Conservation (phyloP, 257 asterid genomes). For the Coffea eugenioides region DNA sequence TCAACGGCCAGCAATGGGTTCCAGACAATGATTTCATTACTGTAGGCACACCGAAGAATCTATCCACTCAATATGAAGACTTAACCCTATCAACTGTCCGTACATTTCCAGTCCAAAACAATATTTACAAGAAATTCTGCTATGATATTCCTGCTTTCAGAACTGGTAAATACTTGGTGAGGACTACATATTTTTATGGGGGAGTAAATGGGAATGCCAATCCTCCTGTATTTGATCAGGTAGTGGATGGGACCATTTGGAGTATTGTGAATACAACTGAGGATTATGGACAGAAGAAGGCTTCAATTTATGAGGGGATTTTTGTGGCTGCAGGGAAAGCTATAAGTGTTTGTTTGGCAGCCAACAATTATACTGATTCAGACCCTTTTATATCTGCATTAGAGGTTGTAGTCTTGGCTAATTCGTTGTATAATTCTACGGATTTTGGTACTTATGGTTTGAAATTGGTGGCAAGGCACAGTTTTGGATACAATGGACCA, state of each 20-base stretch:
- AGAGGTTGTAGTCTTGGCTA: conserved; percentile 66
- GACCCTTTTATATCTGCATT: conserved; percentile 95
- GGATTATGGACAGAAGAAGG: conserved; percentile 40
- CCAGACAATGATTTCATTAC: conserved; percentile 56
- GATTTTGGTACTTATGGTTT: conserved; percentile 57
- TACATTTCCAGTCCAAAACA: conserved; percentile 58
- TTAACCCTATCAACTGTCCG: conserved; percentile 62
- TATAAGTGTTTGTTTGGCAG: conserved; percentile 85
- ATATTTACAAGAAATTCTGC: conserved; percentile 72
- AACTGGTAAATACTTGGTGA: conserved; percentile 53
- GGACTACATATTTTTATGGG: conserved; percentile 86
- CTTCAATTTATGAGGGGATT: conserved; percentile 64
- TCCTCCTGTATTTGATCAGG: conserved; percentile 87
- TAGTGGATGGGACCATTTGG: conserved; percentile 95
- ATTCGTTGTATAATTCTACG: conserved; percentile 82
- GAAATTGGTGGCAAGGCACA: conserved; percentile 70
- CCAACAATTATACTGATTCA: conserved; percentile 71
- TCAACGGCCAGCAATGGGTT: conserved; percentile 56
- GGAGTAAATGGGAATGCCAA: conserved; percentile 56
- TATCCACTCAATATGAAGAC: conserved; percentile 28
- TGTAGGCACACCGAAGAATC: conserved; percentile 45
- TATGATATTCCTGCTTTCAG: conserved; percentile 67
- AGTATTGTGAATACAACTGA: conserved; percentile 76
- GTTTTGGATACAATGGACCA: conserved; percentile 77
- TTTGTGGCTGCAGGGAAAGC: conserved; percentile 72